Evolutionary conservation across 2,329 filamentous ascomycete genomes (phyloP).

Genomic region (Coleophoma eucalyptorum): DNA sequence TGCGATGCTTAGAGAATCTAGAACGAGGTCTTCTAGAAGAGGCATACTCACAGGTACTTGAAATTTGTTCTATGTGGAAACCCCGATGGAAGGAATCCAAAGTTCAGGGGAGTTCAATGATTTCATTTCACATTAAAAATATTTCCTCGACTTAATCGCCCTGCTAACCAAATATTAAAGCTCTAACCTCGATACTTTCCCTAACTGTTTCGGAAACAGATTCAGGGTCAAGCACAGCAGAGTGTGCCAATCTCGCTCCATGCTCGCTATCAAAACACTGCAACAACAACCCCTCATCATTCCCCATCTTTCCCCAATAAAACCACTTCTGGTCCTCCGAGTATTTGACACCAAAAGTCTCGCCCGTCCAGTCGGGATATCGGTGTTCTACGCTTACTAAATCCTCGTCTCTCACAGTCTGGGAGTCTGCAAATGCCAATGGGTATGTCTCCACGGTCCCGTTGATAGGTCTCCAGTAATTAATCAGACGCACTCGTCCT

Average conservation of each 20-base stretch:
- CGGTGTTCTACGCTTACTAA: conserved; percentile 5
- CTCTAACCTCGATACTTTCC: conserved; percentile 83
- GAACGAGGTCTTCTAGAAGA: too few relatives aligned
- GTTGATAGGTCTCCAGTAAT: conserved; percentile 19
- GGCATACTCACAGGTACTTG: too few relatives aligned
- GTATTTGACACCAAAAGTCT: conserved; percentile 7
- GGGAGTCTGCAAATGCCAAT: conserved; percentile 7
- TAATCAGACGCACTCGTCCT: conserved; percentile 47
- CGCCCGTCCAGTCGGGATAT: conserved; percentile 7
- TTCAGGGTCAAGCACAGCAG: conserved; percentile 74
- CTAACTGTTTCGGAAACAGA: conserved; percentile 62
- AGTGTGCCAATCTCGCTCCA: conserved; percentile 43
- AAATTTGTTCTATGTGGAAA: too few relatives aligned
- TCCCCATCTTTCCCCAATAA: conserved; percentile 9
- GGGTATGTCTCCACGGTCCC: conserved; percentile 6
- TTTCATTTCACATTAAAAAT: too few relatives aligned
- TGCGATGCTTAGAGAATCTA: too few relatives aligned
- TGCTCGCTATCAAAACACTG: conserved; percentile 12
- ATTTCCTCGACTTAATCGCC: too few relatives aligned
- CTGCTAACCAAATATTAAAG: conserved; percentile 66
- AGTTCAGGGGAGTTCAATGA: too few relatives aligned
- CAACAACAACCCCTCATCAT: conserved; percentile 9
- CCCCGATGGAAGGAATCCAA: too few relatives aligned
- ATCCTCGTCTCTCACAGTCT: conserved; percentile 4
- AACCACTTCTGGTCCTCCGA: conserved; percentile 6